Evolutionary conservation across 257 asterid species (phyloP).

Genomic region (Phtheirospermum japonicum): DNA sequence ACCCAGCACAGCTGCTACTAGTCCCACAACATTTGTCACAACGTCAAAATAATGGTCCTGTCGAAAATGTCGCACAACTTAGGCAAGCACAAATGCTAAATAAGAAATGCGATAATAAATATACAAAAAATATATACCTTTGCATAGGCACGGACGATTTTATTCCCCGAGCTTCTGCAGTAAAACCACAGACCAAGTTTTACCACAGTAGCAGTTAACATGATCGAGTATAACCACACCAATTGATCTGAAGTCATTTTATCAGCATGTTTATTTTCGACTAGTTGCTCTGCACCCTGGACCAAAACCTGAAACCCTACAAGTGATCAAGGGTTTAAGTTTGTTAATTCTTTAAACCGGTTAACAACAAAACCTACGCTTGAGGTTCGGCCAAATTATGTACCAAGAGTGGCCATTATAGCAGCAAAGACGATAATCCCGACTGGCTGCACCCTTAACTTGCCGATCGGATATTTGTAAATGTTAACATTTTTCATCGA

Average conservation of each 20-base stretch:
- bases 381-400: background rate
- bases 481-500: conserved; percentile 81
- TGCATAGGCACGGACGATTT: conserved; percentile 89
- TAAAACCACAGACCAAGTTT: conserved; percentile 86
- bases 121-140: conserved; percentile 53
- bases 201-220: conserved; percentile 69
- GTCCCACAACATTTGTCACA: conserved; percentile 82
- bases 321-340: background rate
- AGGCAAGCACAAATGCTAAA: conserved; percentile 11
- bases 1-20: conserved; percentile 81
- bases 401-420: conserved; percentile 94
- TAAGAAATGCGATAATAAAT: background rate
- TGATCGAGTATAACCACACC: conserved; percentile 71
- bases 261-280: conserved; percentile 45
- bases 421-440: conserved; percentile 94
- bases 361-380: background rate
- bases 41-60: conserved; percentile 97
- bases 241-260: conserved; percentile 59
- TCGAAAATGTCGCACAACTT: conserved; percentile 22
- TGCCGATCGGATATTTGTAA: conserved; percentile 90
- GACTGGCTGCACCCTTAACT: conserved; percentile 93
- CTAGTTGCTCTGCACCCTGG: conserved; percentile 70
- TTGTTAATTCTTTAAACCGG: background rate
- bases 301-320: conserved; percentile 87
- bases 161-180: conserved; percentile 79